phyloP scores from a whole-genome alignment of 2,329 filamentous ascomycete species.

The Dactylellina drechsleri region DNA sequence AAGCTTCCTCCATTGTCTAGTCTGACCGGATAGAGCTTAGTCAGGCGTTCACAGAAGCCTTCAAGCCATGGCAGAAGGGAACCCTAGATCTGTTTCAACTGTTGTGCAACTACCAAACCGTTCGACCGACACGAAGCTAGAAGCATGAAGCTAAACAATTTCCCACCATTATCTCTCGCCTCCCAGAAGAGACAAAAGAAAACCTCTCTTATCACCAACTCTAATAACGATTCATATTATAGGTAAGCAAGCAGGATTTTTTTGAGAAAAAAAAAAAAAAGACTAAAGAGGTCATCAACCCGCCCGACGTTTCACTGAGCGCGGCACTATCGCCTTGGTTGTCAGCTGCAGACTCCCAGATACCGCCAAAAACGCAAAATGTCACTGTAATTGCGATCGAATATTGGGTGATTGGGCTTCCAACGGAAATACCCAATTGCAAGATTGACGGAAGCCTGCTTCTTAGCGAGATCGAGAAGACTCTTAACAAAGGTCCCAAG shows the following conservation, averaged over 20 bases:
- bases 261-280: constrained; percentile 5
- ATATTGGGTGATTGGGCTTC: not conserved
- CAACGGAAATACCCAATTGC: not conserved
- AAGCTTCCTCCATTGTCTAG: constrained; percentile 22
- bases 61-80: constrained; percentile 19
- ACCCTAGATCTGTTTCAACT: constrained; percentile 38
- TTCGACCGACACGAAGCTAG: constrained; percentile 45
- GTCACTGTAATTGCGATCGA: too few species aligned
- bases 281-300: not conserved
- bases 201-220: constrained; percentile 50
- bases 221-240: constrained; percentile 47
- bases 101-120: constrained; percentile 49
- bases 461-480: constrained; percentile 36
- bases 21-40: constrained; percentile 46
- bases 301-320: too few species aligned
- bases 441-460: constrained; percentile 13
- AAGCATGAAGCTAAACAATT: constrained; percentile 45
- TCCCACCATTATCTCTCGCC: constrained; percentile 40
- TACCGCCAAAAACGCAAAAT: too few species aligned
- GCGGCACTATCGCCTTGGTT: not conserved
- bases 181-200: constrained; percentile 9
- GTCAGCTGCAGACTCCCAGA: not conserved
- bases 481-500: constrained; percentile 44
- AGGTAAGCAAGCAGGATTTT: constrained; percentile 34
- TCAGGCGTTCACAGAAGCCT: not conserved